These are phyloP conservation scores for Leccinum disarticulatum DNA, from an alignment of 768 basidiomycete species.

Conservation along the genomic window DNA sequence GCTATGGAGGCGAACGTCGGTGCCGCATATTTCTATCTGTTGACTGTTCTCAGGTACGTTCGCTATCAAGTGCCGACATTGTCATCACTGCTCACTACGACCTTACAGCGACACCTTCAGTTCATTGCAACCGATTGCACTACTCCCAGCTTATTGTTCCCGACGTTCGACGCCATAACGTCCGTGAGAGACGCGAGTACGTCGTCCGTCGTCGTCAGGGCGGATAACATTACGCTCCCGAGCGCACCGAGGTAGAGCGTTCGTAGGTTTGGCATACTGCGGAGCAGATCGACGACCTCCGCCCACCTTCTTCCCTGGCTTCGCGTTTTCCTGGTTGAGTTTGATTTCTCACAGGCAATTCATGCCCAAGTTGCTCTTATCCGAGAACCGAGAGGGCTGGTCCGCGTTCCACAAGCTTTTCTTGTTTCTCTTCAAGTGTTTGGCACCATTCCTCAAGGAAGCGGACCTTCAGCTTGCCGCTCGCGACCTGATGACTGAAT, in stretches of 20 bases:
- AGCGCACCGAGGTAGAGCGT: too few species aligned
- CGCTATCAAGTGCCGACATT: background rate
- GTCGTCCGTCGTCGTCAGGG: too few species aligned
- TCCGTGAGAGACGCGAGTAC: too few species aligned
- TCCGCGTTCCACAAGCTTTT: conserved; percentile 93
- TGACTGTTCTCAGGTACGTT: conserved; percentile 81
- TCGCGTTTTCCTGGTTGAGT: conserved; percentile 98
- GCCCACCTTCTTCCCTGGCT: too few species aligned
- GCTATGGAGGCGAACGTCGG: conserved; percentile 83
- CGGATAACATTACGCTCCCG: too few species aligned
- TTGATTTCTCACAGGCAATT: conserved; percentile 94
- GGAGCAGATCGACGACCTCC: too few species aligned
- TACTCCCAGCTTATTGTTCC: too few species aligned
- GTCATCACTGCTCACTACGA: conserved; percentile 1
- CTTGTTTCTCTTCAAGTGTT: conserved; percentile 91
- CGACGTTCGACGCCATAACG: too few species aligned
- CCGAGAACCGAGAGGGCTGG: conserved; percentile 95
- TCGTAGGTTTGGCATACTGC: too few species aligned
- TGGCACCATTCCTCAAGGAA: conserved; percentile 85
- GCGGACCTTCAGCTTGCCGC: conserved; percentile 78
- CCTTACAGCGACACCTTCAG: conserved; percentile 83
- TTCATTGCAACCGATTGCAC: conserved; percentile 73
- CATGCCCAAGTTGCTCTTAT: conserved; percentile 91
- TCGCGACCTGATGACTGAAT: too few species aligned
- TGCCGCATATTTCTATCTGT: conserved; percentile 83